Base-by-base conservation (phyloP, 208 protist genomes). In the Crithidia brevicula region DNA sequence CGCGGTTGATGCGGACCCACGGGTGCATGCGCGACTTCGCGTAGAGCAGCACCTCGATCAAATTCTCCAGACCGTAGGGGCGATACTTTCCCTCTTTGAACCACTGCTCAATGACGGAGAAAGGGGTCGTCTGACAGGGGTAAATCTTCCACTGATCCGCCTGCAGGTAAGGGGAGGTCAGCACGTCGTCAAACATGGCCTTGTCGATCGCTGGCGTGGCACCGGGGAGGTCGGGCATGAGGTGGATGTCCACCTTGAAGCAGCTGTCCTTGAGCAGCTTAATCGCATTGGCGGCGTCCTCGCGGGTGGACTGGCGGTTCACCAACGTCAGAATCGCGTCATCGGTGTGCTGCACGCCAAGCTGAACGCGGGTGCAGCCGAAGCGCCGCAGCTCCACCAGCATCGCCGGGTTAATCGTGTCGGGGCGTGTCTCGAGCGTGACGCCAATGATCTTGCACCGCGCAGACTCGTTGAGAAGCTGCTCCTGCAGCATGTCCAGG, bases 141-240 rank as follows among this genome's bases (percentile, higher is more conserved):
- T 99, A 99, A 7, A 99, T 86, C 74, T 99, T 99, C 67, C 99
- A 93, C 61, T 99, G 98, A 60, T 99, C 99, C 5, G 96, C 87
- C 53, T 99, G 91, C 66, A 99, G 97, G 22, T 89, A 88, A 2
- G 97, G 95, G 36, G 97, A 98, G 61, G 92, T 76, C 53, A 99
- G 95, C 20, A 99, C 94, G 62, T 99, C 97, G 52, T 93, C 85
- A 67, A 99, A 98, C 78, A 97, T 96, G 38, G 79, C 74, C 30
- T 97, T 82, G 80, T 99, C 98, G 40, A 97, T 81, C 25, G 95
- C 94, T 27, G 98, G 85, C 25, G 86, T 96, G 16, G 97, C 89
- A 45, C 97, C 97, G 30, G 98, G 98, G 27, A 99, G 79, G 89
- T 99, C 98, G 6, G 99, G 99, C 99, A 99, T 99, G 74, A 99